Evolutionary conservation across 768 basidiomycete genomes (phyloP), one percentile per base, ranked within the genome.

Genomic region (Termitomyces sp.): DNA sequence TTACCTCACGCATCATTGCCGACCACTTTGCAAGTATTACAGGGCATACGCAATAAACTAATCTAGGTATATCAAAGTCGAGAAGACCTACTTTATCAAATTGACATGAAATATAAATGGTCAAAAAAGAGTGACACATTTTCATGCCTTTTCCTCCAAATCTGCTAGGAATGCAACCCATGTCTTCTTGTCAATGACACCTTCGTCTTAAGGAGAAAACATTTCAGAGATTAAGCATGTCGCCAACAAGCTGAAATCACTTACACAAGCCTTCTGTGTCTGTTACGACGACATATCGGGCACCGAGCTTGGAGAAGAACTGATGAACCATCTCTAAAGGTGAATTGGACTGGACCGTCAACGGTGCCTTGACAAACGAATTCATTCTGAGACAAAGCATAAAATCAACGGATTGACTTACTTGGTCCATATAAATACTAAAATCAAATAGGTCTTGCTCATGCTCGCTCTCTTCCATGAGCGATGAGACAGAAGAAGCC

Each of bases 281-380:
- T 1, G 83, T 87, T 6, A 97, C 84, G 27, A 98, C 77, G 22
- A 98, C 83, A 65, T 96, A 94, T 62, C 92, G 82, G 12, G 93
- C 91, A 0, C 97, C 97, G 20, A 98, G 82, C 70, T 98, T 98
- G 58, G 86, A 87, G 65, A 98, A 98, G 67, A 96, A 84, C 67
- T 92, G 92, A 67, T 98, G 96, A 0, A 98, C 79, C 49, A 98
- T 81, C 70, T 97, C 92, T 68, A 98, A 77, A 0, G 97, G 92
- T 1, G 92, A 88, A 64, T 94, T 87, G 1, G 82, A 83, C 57
- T 86, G 85, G 39, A 98, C 82, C 0, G 87, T 90, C 56, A 98
- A 75, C 0, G 97, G 97, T 1, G 96, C 94, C 89, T 94, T 31
- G 24, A 20, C 29, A 26, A 14, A 41, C 24, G 31, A 22, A n/a